Evolutionary conservation across 768 basidiomycete species (phyloP), one percentile per base, ranked within the genome.

Genomic region (Termitomyces sp.): DNA sequence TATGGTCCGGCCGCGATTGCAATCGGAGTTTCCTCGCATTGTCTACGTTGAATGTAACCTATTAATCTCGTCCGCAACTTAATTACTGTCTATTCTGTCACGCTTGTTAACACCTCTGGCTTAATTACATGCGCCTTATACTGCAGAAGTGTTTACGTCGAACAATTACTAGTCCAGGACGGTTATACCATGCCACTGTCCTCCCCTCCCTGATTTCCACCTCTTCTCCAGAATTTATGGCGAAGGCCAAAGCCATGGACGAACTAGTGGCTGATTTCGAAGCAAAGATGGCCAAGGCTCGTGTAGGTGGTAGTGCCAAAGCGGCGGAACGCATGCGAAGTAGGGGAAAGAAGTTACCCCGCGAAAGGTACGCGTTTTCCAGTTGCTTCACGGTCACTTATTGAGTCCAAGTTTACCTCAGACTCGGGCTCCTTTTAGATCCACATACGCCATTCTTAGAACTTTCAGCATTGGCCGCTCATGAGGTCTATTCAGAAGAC

Each of bases 391-490:
- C n/a, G 36, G 24, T 20, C 40, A 47, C 30, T 10, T 18, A 49
- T 57, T 50, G 18, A 49, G 51, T 18, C 52, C n/a, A 28, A 46
- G 41, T 44, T 32, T 35, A 40, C 20, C 38, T 26, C 38, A 94
- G 93, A 55, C 73, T 96, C 36, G 76, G 77, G 1, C 75, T 88
- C 20, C 74, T 98, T 14, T 72, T 98, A 26, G 94, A 98, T 69
- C 87, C 90, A 5, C 82, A 87, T 63, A 87, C 91, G 3, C 94
- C 95, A 0, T 98, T 96, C 68, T 74, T 98, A 18, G 94, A 98
- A 68, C 76, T 98, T 3, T 93, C 91, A 3, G 74, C 88, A 13
- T 75, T 95, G 2, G 94, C 94, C 14, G 94, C 89, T 18, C 85
- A 95, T 62, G 91, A 87, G 14, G 90, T 97, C 5, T 97, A 98